phyloP scores from a whole-genome alignment of 176 grass and related monocot species.

The maize (Zea mays) region Zm-B73-REFERENCE-NAM-5.0 NC_050100.1:216895501-216896000 shows the following conservation, averaged over 20 bases:
- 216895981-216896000: neutral
- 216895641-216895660: constrained; percentile 43
- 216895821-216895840: constrained; percentile 54
- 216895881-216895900: constrained; percentile 15
- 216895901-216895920: constrained; percentile 9
- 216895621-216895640: constrained; percentile 51
- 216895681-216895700: constrained; percentile 23
- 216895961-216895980: constrained; percentile 20
- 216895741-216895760: neutral
- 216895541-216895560: constrained; percentile 52
- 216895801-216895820: constrained; percentile 33
- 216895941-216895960: constrained; percentile 57
- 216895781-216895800: constrained; percentile 45
- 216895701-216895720: constrained; percentile 44
- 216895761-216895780: neutral
- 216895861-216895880: constrained; percentile 44
- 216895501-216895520: constrained; percentile 89
- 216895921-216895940: constrained; percentile 39
- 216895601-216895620: constrained; percentile 13
- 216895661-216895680: neutral
- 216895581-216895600: neutral
- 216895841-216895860: constrained; percentile 40
- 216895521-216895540: constrained; percentile 52
- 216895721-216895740: neutral
- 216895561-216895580: constrained; percentile 38